These are phyloP conservation scores for Candida oleophila DNA, from an alignment of 805 yeast genomes.

Conservation along the genomic window DNA sequence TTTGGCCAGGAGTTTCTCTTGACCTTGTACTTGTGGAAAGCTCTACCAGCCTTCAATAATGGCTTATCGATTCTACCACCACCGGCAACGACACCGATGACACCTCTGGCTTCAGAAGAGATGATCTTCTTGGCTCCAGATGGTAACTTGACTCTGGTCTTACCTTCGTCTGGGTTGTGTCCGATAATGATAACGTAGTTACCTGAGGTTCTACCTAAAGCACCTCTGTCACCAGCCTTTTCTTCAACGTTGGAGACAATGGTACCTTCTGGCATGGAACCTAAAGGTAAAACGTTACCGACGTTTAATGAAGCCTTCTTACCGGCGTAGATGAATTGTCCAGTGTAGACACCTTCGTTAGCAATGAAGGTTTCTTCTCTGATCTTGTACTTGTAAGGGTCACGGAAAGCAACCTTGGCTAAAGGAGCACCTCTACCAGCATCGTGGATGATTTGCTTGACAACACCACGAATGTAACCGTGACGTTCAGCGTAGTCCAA, in stretches of 20 bases:
- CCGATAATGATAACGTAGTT: conserved; percentile 98
- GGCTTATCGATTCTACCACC: conserved; percentile 99
- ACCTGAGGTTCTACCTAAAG: conserved; percentile 99
- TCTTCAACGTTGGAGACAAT: conserved; percentile 97
- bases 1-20: conserved; percentile 99
- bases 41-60: conserved; percentile 99
- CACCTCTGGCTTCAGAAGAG: conserved; percentile 98
- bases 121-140: conserved; percentile 98
- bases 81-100: conserved; percentile 99
- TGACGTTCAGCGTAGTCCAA: conserved; percentile 99
- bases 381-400: conserved; percentile 97
- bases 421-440: conserved; percentile 99
- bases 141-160: conserved; percentile 99
- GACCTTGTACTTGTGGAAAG: conserved; percentile 99
- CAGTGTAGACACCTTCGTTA: conserved; percentile 99
- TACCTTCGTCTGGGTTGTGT: conserved; percentile 98
- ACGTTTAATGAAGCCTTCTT: conserved; percentile 95
- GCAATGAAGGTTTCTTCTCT: conserved; percentile 99
- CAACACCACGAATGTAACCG: conserved; percentile 99
- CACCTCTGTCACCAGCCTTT: conserved; percentile 99
- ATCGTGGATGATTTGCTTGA: conserved; percentile 97
- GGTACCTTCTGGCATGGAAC: conserved; percentile 99
- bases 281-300: conserved; percentile 97
- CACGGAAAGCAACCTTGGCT: conserved; percentile 98
- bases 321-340: conserved; percentile 99